These are phyloP conservation scores for Beauveria brongniartii DNA, from an alignment of 2,329 filamentous ascomycete species.

Conservation along the genomic window DNA sequence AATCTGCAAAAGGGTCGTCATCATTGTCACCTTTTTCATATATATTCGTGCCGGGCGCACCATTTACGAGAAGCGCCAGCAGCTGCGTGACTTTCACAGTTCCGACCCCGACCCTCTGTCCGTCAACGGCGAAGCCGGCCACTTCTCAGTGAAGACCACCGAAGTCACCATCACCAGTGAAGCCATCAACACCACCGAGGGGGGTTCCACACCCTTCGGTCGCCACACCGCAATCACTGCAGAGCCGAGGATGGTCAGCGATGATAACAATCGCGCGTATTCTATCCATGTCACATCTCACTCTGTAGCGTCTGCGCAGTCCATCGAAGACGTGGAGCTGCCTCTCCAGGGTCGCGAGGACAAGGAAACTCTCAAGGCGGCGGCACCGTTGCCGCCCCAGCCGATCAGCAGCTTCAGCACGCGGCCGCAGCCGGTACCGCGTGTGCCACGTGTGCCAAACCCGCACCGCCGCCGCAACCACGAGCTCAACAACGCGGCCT, in stretches of 20 bases:
- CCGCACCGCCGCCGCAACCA: constrained; percentile 31
- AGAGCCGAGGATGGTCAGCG: neutral
- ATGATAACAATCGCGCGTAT: constrained; percentile 22
- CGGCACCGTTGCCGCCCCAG: constrained; percentile 11
- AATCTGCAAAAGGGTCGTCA: constrained; percentile 43
- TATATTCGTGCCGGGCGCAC: constrained; percentile 58
- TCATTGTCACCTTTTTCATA: constrained; percentile 54
- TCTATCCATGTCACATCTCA: constrained; percentile 35
- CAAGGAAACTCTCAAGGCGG: neutral
- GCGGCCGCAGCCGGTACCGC: constrained; percentile 16
- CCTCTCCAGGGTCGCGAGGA: constrained; percentile 21
- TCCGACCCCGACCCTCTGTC: constrained; percentile 33
- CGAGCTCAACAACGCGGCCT: constrained; percentile 55
- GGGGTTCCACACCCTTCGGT: constrained; percentile 14
- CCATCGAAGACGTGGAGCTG: constrained; percentile 17
- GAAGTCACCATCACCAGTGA: constrained; percentile 5
- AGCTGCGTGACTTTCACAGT: constrained; percentile 47
- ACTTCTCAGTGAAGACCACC: constrained; percentile 40
- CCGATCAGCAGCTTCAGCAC: constrained; percentile 13
- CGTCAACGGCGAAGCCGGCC: constrained; percentile 31
- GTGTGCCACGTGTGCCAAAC: constrained; percentile 12
- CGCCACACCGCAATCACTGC: constrained; percentile 11
- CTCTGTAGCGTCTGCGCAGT: neutral
- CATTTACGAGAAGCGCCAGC: constrained; percentile 59
- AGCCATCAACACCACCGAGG: constrained; percentile 9